A percentile compares a stretch with the other conserved stretches of the same genome.
Evolutionary conservation across 345 rosid genomes (phyloP).

Genomic region (Eucalyptus pauciflora): DNA sequence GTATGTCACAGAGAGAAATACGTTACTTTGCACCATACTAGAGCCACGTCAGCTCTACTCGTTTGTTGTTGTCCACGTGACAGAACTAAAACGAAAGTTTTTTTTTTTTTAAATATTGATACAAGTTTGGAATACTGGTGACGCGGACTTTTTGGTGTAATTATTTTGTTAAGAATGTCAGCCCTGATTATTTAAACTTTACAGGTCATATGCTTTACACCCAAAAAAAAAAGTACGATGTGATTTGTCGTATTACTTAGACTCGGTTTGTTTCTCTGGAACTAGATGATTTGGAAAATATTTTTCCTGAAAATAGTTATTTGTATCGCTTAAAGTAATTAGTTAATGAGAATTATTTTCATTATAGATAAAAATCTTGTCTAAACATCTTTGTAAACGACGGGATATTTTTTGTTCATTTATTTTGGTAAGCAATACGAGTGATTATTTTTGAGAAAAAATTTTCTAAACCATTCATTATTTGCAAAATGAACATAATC

Average conservation of each 20-base stretch:
- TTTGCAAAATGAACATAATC: not conserved
- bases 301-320: not conserved
- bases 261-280: not conserved
- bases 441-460: not conserved
- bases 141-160: not conserved
- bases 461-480: accelerated
- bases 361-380: accelerated
- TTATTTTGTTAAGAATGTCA: not conserved
- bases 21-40: not conserved
- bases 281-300: not conserved
- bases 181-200: not conserved
- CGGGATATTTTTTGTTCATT: accelerated
- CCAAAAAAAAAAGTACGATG: not conserved
- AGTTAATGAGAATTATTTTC: not conserved
- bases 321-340: not conserved
- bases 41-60: not conserved
- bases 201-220: not conserved
- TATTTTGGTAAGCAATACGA: not conserved
- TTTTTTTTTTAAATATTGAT: not conserved
- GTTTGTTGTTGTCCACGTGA: not conserved
- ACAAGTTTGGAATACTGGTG: not conserved
- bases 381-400: accelerated
- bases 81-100: too few relatives aligned
- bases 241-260: not conserved
- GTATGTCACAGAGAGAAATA: accelerated